A percentile compares a stretch with the other conserved stretches of the same genome.
Evolutionary conservation across 140 eudicot species (phyloP).

Genomic region (Anethum foeniculum): DNA sequence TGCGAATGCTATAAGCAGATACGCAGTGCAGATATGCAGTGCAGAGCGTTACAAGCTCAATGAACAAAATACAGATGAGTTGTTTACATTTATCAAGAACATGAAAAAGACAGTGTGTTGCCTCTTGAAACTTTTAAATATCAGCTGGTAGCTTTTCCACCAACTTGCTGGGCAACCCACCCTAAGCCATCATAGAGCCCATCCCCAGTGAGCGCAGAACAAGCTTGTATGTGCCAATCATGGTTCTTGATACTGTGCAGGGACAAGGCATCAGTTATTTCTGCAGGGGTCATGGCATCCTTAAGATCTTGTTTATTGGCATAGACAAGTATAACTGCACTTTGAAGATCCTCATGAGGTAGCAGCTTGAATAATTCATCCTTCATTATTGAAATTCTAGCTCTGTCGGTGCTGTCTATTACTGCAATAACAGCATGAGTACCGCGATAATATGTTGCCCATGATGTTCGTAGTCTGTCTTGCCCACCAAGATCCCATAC

Average conservation of each 20-base stretch:
- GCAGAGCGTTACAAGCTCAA: neutral
- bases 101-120: neutral
- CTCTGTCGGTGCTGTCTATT: conserved; percentile 88
- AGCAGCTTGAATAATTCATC: conserved; percentile 74
- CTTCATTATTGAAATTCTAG: conserved; percentile 72
- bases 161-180: conserved; percentile 77
- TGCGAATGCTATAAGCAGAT: neutral
- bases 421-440: conserved; percentile 72
- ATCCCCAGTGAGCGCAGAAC: conserved; percentile 81
- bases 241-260: conserved; percentile 90
- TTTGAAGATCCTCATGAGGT: conserved; percentile 81
- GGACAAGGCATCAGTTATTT: conserved; percentile 82
- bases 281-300: conserved; percentile 93
- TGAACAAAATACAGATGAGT: neutral
- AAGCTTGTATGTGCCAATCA: conserved; percentile 96
- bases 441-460: conserved; percentile 83
- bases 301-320: conserved; percentile 87
- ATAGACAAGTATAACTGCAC: conserved; percentile 62
- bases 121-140: neutral
- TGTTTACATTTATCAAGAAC: conserved; percentile 1
- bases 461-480: conserved; percentile 81
- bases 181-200: conserved; percentile 93
- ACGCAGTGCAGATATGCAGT: neutral
- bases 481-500: conserved; percentile 99
- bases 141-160: conserved; percentile 63